Conservation (phyloP, 2,329 filamentous ascomycete species). For the Eurotiales sp. region DNA sequence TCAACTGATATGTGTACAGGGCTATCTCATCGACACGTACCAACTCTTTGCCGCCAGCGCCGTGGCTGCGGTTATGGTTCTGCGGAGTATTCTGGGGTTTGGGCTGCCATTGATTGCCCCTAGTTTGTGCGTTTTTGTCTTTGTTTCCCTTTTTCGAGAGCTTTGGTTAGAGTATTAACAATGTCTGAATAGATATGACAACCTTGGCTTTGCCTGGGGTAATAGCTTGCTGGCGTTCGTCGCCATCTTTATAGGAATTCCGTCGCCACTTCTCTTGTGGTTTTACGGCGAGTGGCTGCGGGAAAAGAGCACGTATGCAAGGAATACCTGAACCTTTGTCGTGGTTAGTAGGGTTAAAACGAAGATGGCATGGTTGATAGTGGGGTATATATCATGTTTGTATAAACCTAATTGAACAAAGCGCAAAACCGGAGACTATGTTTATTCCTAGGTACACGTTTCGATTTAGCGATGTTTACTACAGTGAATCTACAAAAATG, state of each 20-base stretch:
- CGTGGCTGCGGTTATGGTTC: constrained; percentile 30
- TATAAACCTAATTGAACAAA: too few species aligned
- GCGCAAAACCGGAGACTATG: too few species aligned
- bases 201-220: constrained; percentile 36
- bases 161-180: background rate
- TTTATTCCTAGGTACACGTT: too few species aligned
- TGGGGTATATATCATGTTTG: too few species aligned
- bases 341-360: too few species aligned
- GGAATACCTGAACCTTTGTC: too few species aligned
- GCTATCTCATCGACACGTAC: constrained; percentile 41
- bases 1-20: constrained; percentile 36
- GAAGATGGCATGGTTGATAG: too few species aligned
- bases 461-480: too few species aligned
- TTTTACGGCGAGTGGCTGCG: constrained; percentile 46
- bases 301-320: constrained; percentile 46
- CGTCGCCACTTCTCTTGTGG: constrained; percentile 51
- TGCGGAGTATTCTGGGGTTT: constrained; percentile 37
- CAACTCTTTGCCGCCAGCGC: constrained; percentile 40
- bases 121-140: background rate
- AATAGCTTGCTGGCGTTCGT: constrained; percentile 40
- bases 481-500: too few species aligned
- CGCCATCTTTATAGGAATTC: constrained; percentile 37
- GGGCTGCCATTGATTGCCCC: constrained; percentile 42
- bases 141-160: too few species aligned
- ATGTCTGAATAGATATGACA: constrained; percentile 30